Base-by-base conservation (phyloP, 768 basidiomycete genomes). In the Goffeauzyma gilvescens region DNA sequence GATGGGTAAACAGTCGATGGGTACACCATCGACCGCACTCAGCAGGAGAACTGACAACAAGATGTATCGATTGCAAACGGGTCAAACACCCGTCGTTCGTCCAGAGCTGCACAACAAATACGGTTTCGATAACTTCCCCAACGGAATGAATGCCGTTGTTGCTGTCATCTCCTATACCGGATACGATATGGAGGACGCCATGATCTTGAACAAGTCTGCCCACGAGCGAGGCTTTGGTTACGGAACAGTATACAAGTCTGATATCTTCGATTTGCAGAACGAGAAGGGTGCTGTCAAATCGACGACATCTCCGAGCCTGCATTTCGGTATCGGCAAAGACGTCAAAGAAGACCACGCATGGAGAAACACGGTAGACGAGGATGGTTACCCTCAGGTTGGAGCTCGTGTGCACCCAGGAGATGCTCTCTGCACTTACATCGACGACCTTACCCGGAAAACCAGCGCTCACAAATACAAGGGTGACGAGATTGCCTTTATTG, bases 1-100 rank as follows among this genome's bases (percentile, higher is more conserved):
- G 79, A 98, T 98, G 93, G 87, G 89, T 62, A 98, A 98, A 69
- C 93, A 98, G 75, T 81, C 84, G 2, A 98, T 98, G 93, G 93
- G 93, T 21, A 96, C 93, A 15, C 90, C 93, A 2, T 78, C 86
- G 24, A 95, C 89, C 2, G 81, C 86, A 5, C 63, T 96, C 30
- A 73, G 74, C 54, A 84, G 87, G 56, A 74, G 93, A 46, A 96
- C 93, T 8, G 93, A 98, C 66, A 96, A 96, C 70, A 98, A 96
- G 65, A 75, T 96, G 60, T 96, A 96, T 65, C 78, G 86, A 17
- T 72, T 98, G 3, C 90, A 96, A 67, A 79, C 79, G 4, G 87
- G 87, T 3, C 93, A 98, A 63, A 86, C 76, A 22, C 93, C 93
- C 1, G 71, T 96, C 50, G 93, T 95, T 25, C 81, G 93, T 24